phyloP scores from a whole-genome alignment of 2,329 filamentous ascomycete genomes.

The Colletotrichum godetiae region DNA sequence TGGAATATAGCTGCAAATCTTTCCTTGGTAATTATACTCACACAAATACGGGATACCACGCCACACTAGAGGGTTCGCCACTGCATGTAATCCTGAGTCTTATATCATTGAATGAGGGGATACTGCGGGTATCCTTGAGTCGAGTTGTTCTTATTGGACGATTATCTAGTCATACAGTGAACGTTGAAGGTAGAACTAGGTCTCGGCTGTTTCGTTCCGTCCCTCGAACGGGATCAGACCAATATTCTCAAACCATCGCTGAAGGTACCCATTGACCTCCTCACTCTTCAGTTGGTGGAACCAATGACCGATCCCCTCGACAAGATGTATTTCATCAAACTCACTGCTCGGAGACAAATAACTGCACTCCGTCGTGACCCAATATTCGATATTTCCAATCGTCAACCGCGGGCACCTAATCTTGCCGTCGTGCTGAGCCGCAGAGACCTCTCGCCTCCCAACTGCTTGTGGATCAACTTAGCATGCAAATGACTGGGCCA shows the following conservation, averaged over 20 bases:
- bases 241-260: background rate
- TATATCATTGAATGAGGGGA: too few relatives aligned
- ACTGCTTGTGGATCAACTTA: background rate
- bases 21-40: too few relatives aligned
- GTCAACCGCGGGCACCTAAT: constrained; percentile 5
- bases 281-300: constrained; percentile 8
- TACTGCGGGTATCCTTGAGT: too few relatives aligned
- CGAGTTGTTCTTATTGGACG: too few relatives aligned
- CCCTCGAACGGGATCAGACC: background rate
- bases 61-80: too few relatives aligned
- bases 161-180: background rate
- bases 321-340: constrained; percentile 1
- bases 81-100: too few relatives aligned
- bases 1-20: too few relatives aligned
- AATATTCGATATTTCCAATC: constrained; percentile 7
- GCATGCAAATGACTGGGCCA: constrained; percentile 1
- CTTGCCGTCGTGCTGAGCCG: constrained; percentile 8
- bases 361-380: background rate
- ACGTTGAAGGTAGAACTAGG: background rate
- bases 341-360: constrained; percentile 11
- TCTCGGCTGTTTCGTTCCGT: too few relatives aligned
- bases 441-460: constrained; percentile 8
- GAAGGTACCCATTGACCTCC: constrained; percentile 1
- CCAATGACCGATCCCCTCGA: constrained; percentile 5
- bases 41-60: too few relatives aligned